Evolutionary conservation across 805 yeast species (phyloP), one percentile per base, ranked within the genome.

Genomic region (Nakazawaea molendinolei): DNA sequence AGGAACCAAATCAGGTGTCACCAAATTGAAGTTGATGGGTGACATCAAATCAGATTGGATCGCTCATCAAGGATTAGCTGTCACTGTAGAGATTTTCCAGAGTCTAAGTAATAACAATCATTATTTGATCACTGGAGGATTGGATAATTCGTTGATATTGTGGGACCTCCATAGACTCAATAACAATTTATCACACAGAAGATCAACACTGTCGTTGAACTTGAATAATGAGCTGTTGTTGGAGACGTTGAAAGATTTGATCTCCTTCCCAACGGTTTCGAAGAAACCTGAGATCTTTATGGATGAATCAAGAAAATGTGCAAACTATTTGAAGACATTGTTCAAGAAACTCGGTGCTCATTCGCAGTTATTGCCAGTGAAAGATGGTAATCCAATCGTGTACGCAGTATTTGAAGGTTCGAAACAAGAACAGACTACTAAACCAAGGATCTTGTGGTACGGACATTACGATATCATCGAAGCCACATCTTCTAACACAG

Each of bases 401-500:
- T 79, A 74, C 49, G 92, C 92, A 0, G 61, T 65, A 7, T 90
- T 90, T 57, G 60, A 61, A 39, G 76, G 75, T 4, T 73, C 69
- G 34, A 44, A 48, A 8, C 24, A 22, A 12, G 24, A 33, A 14
- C 30, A 20, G 28, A 31, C 26, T 9, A 10, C 15, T 19, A 49
- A 49, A 20, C 58, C 75, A 31, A 63, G 84, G 38, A 67, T 86
- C 4, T 55, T 90, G 32, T 90, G 95, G 82, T 90, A 90, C 56
- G 97, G 95, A 1, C 98, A 90, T 63, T 90, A 92, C 53, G 98
- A 90, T 58, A 96, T 90, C 19, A 86, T 90, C 27, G 84, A 82
- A 40, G 94, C 94, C 0, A 72, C 74, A 23, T 69, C 68, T 34
- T 20, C 20, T 12, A 21, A 22, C 7, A 60, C 64, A 16, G 67